These are phyloP conservation scores for Taphrina sp. DNA, from an alignment of 1,139 yeast species.

Conservation along the genomic window DNA sequence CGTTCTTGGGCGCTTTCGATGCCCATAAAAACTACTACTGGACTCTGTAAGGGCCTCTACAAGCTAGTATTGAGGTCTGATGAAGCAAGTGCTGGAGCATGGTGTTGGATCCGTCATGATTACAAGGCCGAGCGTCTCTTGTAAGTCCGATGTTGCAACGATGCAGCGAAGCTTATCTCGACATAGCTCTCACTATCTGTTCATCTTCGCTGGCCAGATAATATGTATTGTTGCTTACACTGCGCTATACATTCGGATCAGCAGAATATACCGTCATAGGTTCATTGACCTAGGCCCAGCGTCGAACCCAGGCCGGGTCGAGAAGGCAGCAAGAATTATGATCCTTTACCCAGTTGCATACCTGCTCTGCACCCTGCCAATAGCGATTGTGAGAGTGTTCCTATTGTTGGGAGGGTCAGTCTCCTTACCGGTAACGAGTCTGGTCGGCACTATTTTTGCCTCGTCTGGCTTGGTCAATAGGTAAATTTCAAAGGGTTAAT, in stretches of 20 bases:
- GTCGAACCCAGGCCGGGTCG: neutral
- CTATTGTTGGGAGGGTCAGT: slow-evolving; percentile 8
- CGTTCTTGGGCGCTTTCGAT: neutral
- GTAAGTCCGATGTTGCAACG: neutral
- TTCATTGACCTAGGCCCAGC: neutral
- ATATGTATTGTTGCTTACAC: slow-evolving; percentile 5
- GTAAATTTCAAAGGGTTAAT: neutral
- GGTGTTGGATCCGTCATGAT: slow-evolving; percentile 19
- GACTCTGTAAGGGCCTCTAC: slow-evolving; percentile 4
- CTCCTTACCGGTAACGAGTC: neutral
- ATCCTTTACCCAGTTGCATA: slow-evolving; percentile 9
- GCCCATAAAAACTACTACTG: neutral
- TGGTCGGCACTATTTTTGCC: slow-evolving; percentile 10
- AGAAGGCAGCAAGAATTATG: slow-evolving; percentile 16
- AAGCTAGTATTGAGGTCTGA: neutral
- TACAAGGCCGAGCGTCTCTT: slow-evolving; percentile 10
- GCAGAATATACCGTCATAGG: neutral
- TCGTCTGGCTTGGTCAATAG: slow-evolving; percentile 14
- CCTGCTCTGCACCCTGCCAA: slow-evolving; percentile 13
- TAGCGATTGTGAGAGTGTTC: slow-evolving; percentile 2
- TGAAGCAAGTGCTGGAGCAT: slow-evolving; percentile 9
- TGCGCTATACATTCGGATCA: slow-evolving; percentile 4
- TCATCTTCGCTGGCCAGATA: slow-evolving; percentile 12
- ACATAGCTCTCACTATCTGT: slow-evolving; percentile 7
- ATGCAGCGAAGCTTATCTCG: neutral